These are phyloP conservation scores for Giardia duodenalis DNA, from an alignment of 208 protist genomes.

Conservation along the genomic window DNA sequence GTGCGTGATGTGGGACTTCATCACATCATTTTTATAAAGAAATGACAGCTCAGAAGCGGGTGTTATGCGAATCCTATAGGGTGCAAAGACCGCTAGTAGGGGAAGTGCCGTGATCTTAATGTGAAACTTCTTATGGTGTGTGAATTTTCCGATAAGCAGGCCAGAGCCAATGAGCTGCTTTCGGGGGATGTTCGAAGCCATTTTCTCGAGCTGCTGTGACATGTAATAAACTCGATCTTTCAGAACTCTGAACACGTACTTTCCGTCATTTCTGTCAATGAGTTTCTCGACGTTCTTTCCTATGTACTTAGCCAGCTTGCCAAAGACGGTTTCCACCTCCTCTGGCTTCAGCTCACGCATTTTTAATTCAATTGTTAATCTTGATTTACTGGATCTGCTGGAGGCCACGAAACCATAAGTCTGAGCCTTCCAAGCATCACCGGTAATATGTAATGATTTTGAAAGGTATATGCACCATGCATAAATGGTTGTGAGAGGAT, in stretches of 20 bases:
- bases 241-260: conserved; percentile 19
- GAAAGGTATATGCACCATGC: too few species aligned
- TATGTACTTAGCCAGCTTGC: conserved; percentile 26
- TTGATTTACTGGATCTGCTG: too few species aligned
- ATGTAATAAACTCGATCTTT: conserved; percentile 25
- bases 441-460: too few species aligned
- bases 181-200: too few species aligned
- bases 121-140: conserved; percentile 8
- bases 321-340: background rate
- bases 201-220: background rate
- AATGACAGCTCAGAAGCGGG: background rate
- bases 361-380: background rate
- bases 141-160: conserved; percentile 14
- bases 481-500: too few species aligned
- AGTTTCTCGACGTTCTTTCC: background rate
- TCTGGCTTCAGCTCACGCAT: conserved; percentile 19
- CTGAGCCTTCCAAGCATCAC: too few species aligned
- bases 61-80: background rate
- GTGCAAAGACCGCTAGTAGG: conserved; percentile 5
- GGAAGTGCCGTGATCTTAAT: background rate
- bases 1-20: background rate
- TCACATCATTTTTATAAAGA: conserved; percentile 27
- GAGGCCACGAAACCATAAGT: too few species aligned
- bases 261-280: background rate
- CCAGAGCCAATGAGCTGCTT: conserved; percentile 5